These are phyloP conservation scores for Tuber aestivum DNA, from an alignment of 495 filamentous ascomycete genomes.

Conservation along the genomic window DNA sequence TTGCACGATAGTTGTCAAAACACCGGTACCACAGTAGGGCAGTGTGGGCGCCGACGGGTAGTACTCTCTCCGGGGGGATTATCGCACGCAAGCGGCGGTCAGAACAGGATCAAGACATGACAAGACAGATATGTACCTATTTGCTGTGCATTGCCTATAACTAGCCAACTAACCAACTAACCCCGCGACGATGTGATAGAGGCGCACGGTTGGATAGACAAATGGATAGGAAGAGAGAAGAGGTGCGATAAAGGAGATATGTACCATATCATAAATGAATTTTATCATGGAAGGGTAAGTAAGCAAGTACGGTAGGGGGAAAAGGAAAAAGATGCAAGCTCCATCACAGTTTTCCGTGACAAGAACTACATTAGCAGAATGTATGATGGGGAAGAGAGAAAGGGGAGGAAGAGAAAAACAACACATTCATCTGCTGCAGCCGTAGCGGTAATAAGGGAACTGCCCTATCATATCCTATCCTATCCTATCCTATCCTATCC, in stretches of 20 bases:
- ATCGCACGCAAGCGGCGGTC: not conserved
- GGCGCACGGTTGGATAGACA: not conserved
- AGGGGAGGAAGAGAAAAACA: not conserved
- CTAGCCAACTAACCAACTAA: too few species aligned
- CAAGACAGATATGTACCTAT: not conserved
- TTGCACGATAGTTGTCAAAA: not conserved
- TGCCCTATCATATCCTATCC: not conserved
- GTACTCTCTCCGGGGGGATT: not conserved
- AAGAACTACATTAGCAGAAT: not conserved
- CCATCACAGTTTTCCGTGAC: constrained; percentile 1
- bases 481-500: too few species aligned
- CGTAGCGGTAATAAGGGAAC: not conserved
- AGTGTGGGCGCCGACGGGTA: not conserved
- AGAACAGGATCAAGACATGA: not conserved
- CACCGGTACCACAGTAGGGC: not conserved
- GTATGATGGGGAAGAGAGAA: not conserved
- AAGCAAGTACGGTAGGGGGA: too few species aligned
- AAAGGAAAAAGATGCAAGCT: not conserved
- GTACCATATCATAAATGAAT: not conserved
- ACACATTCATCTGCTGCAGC: not conserved
- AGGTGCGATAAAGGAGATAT: not conserved
- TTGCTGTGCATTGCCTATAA: not conserved
- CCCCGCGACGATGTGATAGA: not conserved
- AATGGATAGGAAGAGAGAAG: not conserved
- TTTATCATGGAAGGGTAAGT: not conserved